Percentiles rank a stretch among this genome's conserved stretches.
Conservation (phyloP, 2,329 filamentous ascomycete genomes). For the Scedosporium dehoogii region DNA sequence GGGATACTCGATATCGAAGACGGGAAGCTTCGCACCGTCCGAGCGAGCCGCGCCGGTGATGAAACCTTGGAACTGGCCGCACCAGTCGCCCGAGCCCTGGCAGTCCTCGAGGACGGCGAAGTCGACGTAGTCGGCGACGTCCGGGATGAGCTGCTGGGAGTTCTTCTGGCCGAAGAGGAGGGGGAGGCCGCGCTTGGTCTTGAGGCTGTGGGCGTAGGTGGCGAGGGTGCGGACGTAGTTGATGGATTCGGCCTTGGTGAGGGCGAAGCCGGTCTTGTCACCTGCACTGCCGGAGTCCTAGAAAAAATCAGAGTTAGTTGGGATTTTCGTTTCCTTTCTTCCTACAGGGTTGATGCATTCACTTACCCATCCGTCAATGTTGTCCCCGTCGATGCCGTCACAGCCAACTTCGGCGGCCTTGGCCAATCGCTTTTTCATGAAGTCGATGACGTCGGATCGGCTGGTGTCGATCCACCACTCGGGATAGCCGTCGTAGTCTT, state of each 20-base stretch:
- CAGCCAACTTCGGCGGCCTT: conserved; percentile 18
- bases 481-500: conserved; percentile 15
- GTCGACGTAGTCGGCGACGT: conserved; percentile 17
- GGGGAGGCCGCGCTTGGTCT: conserved; percentile 13
- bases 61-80: conserved; percentile 19
- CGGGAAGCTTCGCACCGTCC: conserved; percentile 16
- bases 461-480: conserved; percentile 22
- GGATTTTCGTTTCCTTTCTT: neutral
- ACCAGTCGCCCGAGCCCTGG: conserved; percentile 14
- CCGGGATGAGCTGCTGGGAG: conserved; percentile 16
- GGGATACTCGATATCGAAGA: conserved; percentile 25
- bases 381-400: conserved; percentile 24
- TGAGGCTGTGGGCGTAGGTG: conserved; percentile 18
- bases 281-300: conserved; percentile 1
- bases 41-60: conserved; percentile 9
- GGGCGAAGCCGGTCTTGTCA: conserved; percentile 19
- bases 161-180: conserved; percentile 25
- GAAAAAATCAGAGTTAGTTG: neutral
- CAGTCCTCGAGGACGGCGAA: conserved; percentile 27
- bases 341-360: too few species aligned
- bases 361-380: conserved; percentile 21
- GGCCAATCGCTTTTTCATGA: conserved; percentile 21
- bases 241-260: conserved; percentile 17
- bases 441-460: conserved; percentile 15
- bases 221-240: conserved; percentile 19